Percentiles rank a stretch among this genome's conserved stretches.
Evolutionary conservation across 805 yeast species (phyloP).

Genomic region (Ogataea paraovalis): DNA sequence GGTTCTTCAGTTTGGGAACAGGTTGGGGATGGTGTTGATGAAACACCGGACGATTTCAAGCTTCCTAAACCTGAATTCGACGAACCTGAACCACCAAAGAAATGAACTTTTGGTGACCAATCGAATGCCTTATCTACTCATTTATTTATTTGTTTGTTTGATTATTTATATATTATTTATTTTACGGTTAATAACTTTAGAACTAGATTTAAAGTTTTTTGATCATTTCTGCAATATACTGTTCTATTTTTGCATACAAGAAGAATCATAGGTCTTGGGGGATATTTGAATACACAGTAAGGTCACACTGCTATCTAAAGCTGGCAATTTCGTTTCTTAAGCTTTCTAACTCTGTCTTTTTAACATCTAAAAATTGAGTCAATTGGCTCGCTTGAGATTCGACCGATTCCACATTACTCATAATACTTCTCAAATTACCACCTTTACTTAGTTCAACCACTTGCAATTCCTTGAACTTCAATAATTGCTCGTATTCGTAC

Average conservation of each 20-base stretch:
- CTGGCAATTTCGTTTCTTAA: conserved; percentile 38
- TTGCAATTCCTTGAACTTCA: conserved; percentile 70
- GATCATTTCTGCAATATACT: background rate
- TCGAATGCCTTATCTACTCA: too few relatives aligned
- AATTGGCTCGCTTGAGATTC: conserved; percentile 73
- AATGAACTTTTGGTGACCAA: conserved; percentile 13
- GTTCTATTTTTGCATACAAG: background rate
- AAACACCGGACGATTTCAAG: conserved; percentile 75
- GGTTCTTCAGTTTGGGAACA: conserved; percentile 92
- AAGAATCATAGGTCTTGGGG: background rate
- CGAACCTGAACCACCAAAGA: conserved; percentile 34
- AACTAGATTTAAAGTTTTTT: background rate
- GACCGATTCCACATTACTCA: conserved; percentile 61
- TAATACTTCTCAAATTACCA: conserved; percentile 47
- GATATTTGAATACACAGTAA: background rate
- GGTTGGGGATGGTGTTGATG: conserved; percentile 82
- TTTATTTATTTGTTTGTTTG: conserved; percentile 1
- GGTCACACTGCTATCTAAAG: background rate
- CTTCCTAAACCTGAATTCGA: conserved; percentile 79
- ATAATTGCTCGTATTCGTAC: conserved; percentile 76
- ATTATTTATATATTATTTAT: conserved; percentile 22
- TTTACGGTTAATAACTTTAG: conserved; percentile 2
- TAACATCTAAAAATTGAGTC: conserved; percentile 60
- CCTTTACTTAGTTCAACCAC: conserved; percentile 36
- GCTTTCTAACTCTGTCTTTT: conserved; percentile 54